A percentile compares a stretch with the other conserved stretches of the same genome.
These are phyloP conservation scores for Fusarium tuaranense DNA, from an alignment of 2,329 filamentous ascomycete genomes.

Conservation along the genomic window DNA sequence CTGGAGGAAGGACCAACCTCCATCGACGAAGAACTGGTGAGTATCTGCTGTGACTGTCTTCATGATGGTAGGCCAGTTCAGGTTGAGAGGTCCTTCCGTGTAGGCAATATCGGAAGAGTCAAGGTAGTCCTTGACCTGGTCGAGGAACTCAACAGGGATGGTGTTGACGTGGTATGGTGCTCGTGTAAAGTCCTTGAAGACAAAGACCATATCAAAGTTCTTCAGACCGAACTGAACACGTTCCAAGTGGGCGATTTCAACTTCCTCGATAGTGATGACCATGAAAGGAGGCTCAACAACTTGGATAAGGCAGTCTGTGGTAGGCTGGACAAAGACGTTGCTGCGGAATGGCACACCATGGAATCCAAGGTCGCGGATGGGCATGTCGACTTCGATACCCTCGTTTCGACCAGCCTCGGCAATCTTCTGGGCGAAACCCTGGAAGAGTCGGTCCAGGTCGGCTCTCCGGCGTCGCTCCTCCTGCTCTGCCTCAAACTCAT, in stretches of 20 bases:
- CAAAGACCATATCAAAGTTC: slow-evolving; percentile 98
- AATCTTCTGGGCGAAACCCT: slow-evolving; percentile 96
- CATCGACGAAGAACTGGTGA: slow-evolving; percentile 94
- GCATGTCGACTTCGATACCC: slow-evolving; percentile 93
- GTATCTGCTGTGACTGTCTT: slow-evolving; percentile 96
- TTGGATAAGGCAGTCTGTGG: slow-evolving; percentile 96
- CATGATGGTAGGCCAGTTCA: slow-evolving; percentile 99
- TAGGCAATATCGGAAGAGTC: slow-evolving; percentile 96
- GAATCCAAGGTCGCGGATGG: slow-evolving; percentile 96
- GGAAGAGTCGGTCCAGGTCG: slow-evolving; percentile 96
- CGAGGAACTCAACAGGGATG: slow-evolving; percentile 93
- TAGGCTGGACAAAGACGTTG: slow-evolving; percentile 95
- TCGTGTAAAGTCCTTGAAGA: slow-evolving; percentile 97
- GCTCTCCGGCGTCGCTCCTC: slow-evolving; percentile 91
- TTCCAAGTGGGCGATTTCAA: slow-evolving; percentile 95
- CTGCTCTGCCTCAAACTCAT: slow-evolving; percentile 98
- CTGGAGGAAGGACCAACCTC: slow-evolving; percentile 93
- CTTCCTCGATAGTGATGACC: slow-evolving; percentile 93
- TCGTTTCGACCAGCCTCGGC: slow-evolving; percentile 94
- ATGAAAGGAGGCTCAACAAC: slow-evolving; percentile 97
- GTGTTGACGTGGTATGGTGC: slow-evolving; percentile 95
- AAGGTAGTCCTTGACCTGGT: slow-evolving; percentile 97
- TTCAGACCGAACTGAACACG: slow-evolving; percentile 97
- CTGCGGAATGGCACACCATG: slow-evolving; percentile 95
- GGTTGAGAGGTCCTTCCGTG: slow-evolving; percentile 93